phyloP scores from a whole-genome alignment of 139 green algal species.

The Chloropicon primus region DNA sequence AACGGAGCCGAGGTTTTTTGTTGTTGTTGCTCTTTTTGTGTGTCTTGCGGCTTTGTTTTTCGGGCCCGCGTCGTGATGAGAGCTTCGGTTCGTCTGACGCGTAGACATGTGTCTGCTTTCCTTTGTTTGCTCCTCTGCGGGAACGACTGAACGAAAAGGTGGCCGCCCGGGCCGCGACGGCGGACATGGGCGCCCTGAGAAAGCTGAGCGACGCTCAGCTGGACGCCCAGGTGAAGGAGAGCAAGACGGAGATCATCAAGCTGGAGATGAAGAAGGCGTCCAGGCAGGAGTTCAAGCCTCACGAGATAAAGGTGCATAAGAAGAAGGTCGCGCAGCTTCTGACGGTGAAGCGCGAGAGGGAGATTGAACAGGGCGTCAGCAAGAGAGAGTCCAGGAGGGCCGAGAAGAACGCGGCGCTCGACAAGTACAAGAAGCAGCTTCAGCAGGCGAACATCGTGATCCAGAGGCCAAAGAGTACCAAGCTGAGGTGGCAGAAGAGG shows the following conservation, averaged over 20 bases:
- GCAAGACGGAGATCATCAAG: neutral
- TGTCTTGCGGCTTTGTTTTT: too few species aligned
- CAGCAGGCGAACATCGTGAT: neutral
- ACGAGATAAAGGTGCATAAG: neutral
- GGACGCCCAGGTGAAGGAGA: neutral
- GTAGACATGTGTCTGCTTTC: too few species aligned
- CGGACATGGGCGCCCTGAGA: neutral
- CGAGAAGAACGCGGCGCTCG: neutral
- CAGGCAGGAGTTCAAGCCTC: neutral
- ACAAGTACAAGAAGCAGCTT: neutral
- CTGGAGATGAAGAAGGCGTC: neutral
- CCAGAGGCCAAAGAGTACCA: neutral
- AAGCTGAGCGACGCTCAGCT: neutral
- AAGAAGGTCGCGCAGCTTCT: neutral
- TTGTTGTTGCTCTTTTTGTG: too few species aligned
- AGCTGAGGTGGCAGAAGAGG: neutral
- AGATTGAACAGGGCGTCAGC: neutral
- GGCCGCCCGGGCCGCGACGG: too few species aligned
- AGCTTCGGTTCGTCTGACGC: too few species aligned
- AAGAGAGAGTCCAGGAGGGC: neutral
- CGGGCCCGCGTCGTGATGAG: too few species aligned
- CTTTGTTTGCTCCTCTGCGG: neutral
- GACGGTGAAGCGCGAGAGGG: neutral
- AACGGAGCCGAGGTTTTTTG: too few species aligned
- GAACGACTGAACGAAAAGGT: neutral